phyloP scores from a whole-genome alignment of 2,329 filamentous ascomycete species.

The Exophiala viscosa region DNA sequence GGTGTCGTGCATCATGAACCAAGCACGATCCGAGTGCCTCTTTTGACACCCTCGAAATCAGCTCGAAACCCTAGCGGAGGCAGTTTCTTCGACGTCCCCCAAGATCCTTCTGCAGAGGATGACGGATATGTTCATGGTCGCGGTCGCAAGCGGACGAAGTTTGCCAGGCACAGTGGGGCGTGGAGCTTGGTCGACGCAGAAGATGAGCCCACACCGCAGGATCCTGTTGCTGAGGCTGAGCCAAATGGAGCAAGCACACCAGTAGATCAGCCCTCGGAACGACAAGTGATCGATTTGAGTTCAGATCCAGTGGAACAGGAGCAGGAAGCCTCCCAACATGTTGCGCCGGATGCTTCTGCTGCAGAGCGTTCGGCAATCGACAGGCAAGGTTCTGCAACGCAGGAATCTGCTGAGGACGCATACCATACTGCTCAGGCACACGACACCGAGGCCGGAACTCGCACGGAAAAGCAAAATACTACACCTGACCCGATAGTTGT shows the following conservation, averaged over 20 bases:
- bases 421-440: no score
- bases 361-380: no score
- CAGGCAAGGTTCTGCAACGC: no score
- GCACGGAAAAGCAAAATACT: no score
- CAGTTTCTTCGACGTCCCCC: constrained; percentile 19
- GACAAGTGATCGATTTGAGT: not conserved
- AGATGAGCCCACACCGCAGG: constrained; percentile 1
- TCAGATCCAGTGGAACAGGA: not conserved
- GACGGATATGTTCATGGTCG: constrained; percentile 58
- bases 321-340: not conserved
- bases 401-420: no score
- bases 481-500: not conserved
- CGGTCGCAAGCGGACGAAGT: constrained; percentile 67
- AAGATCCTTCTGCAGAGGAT: constrained; percentile 59
- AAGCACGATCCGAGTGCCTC: constrained; percentile 16
- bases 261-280: not conserved
- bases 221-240: not conserved
- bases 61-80: constrained; percentile 1
- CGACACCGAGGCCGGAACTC: no score
- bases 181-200: constrained; percentile 66
- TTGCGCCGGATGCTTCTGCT: no score
- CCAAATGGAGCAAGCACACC: not conserved
- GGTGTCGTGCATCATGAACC: constrained; percentile 2
- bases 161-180: constrained; percentile 60
- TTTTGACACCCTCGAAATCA: constrained; percentile 18